These are phyloP conservation scores for Agarophyton chilense DNA, from an alignment of 23 red algal genomes.

Conservation along the genomic window DNA sequence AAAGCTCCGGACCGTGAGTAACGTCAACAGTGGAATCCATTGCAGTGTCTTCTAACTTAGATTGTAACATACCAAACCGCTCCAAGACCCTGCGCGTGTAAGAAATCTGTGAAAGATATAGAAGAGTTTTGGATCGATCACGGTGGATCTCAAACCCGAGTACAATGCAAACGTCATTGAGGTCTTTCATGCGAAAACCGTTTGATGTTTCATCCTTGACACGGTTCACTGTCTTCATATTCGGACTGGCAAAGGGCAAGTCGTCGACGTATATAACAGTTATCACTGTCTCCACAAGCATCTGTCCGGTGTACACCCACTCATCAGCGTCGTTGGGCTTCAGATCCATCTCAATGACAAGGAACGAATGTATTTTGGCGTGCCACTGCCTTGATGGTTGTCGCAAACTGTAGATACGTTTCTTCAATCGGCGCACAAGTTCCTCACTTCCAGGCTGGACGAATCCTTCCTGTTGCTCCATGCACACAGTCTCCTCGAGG, in stretches of 20 bases:
- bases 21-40: neutral
- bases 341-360: too few species aligned
- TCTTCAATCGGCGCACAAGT: slow-evolving; percentile 15
- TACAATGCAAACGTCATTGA: too few species aligned
- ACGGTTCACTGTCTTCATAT: too few species aligned
- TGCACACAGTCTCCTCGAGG: slow-evolving; percentile 27
- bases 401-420: neutral
- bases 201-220: too few species aligned
- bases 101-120: slow-evolving; percentile 3
- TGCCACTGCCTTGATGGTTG: slow-evolving; percentile 1
- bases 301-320: slow-evolving; percentile 4
- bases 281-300: neutral
- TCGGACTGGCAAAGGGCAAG: too few species aligned
- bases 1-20: neutral
- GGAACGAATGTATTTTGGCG: too few species aligned
- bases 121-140: neutral
- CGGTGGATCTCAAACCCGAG: slow-evolving; percentile 49
- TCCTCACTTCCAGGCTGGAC: neutral
- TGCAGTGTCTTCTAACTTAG: slow-evolving; percentile 15
- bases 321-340: too few species aligned
- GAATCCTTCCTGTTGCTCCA: slow-evolving; percentile 14
- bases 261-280: slow-evolving; percentile 49
- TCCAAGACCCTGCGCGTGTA: slow-evolving; percentile 40
- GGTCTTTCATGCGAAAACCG: too few species aligned
- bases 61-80: slow-evolving; percentile 25